Evolutionary conservation across 495 filamentous ascomycete species (phyloP).

Genomic region (Acidomyces sp.): DNA sequence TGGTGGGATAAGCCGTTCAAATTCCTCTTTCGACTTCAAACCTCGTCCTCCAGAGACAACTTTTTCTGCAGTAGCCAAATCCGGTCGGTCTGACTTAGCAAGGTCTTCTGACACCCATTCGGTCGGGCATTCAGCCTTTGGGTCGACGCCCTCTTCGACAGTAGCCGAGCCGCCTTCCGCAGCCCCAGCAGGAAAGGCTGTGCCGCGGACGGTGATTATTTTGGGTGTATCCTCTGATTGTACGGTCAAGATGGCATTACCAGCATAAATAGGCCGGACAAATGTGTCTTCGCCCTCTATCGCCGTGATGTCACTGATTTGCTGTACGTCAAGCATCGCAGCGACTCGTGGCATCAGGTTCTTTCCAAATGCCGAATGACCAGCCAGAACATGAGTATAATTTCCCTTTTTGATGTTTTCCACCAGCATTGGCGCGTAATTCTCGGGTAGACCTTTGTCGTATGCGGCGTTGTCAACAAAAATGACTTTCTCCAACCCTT

Average conservation of each 20-base stretch:
- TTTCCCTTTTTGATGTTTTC: conserved; percentile 92
- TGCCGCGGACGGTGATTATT: conserved; percentile 81
- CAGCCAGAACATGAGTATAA: conserved; percentile 80
- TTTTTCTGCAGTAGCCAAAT: conserved; percentile 70
- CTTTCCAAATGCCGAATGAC: conserved; percentile 95
- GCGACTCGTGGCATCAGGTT: conserved; percentile 87
- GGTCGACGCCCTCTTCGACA: conserved; percentile 54
- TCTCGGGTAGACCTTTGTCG: conserved; percentile 90
- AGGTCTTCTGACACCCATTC: conserved; percentile 94
- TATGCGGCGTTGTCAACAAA: conserved; percentile 79
- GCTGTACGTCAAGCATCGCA: conserved; percentile 84
- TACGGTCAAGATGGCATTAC: conserved; percentile 94
- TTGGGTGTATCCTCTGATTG: conserved; percentile 79
- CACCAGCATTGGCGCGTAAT: conserved; percentile 80
- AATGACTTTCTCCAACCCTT: conserved; percentile 82
- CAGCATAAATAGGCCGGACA: conserved; percentile 92
- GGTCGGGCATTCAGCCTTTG: conserved; percentile 53
- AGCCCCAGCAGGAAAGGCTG: conserved; percentile 61
- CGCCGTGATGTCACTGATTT: conserved; percentile 78
- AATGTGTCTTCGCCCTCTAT: conserved; percentile 91
- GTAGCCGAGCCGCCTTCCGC: conserved; percentile 40
- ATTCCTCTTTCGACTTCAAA: conserved; percentile 93
- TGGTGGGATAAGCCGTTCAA: conserved; percentile 80
- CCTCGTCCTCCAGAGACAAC: conserved; percentile 93
- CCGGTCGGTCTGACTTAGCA: conserved; percentile 85